Conservation (phyloP, 352 stramenopile genomes). For the Pythium guiyangense region DNA sequence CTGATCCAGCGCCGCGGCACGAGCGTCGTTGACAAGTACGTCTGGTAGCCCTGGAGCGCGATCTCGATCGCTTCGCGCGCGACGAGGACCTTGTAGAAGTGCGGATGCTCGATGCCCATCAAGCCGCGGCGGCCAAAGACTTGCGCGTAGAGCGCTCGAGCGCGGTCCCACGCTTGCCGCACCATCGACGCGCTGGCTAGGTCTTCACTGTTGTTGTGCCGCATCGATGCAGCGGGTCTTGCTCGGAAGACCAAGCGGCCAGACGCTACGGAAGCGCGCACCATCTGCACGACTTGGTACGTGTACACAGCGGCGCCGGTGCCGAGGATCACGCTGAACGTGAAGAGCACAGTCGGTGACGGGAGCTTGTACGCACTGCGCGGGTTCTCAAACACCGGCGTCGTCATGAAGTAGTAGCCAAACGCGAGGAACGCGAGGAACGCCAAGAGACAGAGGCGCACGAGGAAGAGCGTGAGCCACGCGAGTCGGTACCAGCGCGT, state of each 20-base stretch:
- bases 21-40: constrained; percentile 14
- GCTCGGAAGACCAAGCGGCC: neutral
- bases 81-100: constrained; percentile 9
- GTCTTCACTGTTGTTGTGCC: neutral
- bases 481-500: neutral
- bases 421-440: neutral
- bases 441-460: neutral
- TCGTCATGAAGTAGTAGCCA: constrained; percentile 1
- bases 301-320: neutral
- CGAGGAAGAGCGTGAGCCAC: neutral
- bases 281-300: neutral
- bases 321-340: neutral
- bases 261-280: neutral
- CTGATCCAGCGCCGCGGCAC: constrained; percentile 2
- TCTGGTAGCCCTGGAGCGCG: constrained; percentile 15
- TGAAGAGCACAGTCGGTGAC: neutral
- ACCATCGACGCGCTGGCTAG: neutral
- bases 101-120: neutral
- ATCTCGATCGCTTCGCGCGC: constrained; percentile 12
- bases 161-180: neutral
- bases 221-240: neutral
- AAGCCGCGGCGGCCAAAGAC: neutral
- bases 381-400: neutral
- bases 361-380: neutral
- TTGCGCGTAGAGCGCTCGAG: neutral